These are phyloP conservation scores for Didymella sp. DNA, from an alignment of 2,329 filamentous ascomycete species.

Conservation along the genomic window DNA sequence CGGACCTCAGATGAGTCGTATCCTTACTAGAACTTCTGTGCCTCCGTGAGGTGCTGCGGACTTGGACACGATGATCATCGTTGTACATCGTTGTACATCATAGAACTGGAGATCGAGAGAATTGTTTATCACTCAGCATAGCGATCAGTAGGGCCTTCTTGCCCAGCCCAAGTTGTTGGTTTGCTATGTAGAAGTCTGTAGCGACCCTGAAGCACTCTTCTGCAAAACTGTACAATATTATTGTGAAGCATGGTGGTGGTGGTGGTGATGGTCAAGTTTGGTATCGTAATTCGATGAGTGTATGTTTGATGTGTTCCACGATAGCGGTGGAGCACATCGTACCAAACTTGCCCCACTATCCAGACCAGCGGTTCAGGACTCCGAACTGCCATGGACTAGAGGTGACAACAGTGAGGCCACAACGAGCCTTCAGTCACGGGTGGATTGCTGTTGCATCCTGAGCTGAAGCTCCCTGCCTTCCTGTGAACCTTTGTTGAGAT, in stretches of 20 bases:
- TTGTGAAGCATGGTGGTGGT: not conserved
- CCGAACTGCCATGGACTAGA: not conserved
- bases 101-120: not conserved
- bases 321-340: constrained; percentile 18
- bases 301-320: constrained; percentile 5
- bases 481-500: constrained; percentile 1
- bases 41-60: not conserved
- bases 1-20: constrained; percentile 18
- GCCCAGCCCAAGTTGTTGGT: not conserved
- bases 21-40: constrained; percentile 3
- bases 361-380: not conserved
- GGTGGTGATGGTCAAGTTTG: not conserved
- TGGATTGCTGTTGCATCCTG: constrained; percentile 14
- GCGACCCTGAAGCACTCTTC: not conserved
- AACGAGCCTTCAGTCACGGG: constrained; percentile 4
- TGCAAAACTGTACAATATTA: not conserved
- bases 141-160: not conserved
- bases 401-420: constrained; percentile 7
- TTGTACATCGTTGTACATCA: not conserved
- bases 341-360: constrained; percentile 8
- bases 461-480: constrained; percentile 1
- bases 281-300: constrained; percentile 20
- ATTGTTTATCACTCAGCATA: constrained; percentile 9
- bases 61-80: not conserved
- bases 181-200: not conserved